A percentile compares a stretch with the other conserved stretches of the same genome.
These are phyloP conservation scores for Ustilago xerochloae DNA, from an alignment of 1,284 basidiomycete species.

Conservation along the genomic window DNA sequence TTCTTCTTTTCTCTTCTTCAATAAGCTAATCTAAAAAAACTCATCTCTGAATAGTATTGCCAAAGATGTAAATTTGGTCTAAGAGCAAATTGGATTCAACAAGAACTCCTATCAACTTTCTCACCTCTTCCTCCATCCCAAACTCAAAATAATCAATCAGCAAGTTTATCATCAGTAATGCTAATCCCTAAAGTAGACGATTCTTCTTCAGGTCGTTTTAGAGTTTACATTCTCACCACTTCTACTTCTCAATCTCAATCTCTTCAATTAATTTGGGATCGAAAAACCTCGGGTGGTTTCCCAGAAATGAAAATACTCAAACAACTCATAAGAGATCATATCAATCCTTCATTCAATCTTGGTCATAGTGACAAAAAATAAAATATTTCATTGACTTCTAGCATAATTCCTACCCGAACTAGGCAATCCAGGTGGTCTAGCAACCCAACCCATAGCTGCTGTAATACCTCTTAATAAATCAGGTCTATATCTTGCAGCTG, in stretches of 20 bases:
- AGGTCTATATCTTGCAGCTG: slow-evolving; percentile 51
- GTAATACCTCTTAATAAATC: slow-evolving; percentile 59
- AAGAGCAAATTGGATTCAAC: slow-evolving; percentile 40
- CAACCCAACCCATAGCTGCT: slow-evolving; percentile 56
- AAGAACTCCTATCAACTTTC: slow-evolving; percentile 41
- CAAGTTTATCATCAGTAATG: slow-evolving; percentile 7
- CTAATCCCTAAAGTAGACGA: slow-evolving; percentile 23
- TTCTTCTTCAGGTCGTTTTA: slow-evolving; percentile 7
- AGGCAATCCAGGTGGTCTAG: slow-evolving; percentile 6
- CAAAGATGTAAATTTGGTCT: slow-evolving; percentile 40
- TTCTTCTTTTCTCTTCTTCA: neutral
- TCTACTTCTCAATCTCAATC: neutral
- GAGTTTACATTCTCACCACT: slow-evolving; percentile 17
- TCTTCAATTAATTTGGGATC: slow-evolving; percentile 40
- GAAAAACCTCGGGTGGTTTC: slow-evolving; percentile 24
- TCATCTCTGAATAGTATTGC: slow-evolving; percentile 25
- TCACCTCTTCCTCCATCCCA: neutral
- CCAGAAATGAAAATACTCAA: slow-evolving; percentile 37
- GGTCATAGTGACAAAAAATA: slow-evolving; percentile 32
- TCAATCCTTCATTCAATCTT: slow-evolving; percentile 17
- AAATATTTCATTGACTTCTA: neutral
- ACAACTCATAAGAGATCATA: slow-evolving; percentile 22
- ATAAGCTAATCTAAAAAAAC: neutral
- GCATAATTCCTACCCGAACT: slow-evolving; percentile 31
- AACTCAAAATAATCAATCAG: neutral